Conservation (phyloP, 73 alveolate genomes). For the Blepharisma stoltei region DNA sequence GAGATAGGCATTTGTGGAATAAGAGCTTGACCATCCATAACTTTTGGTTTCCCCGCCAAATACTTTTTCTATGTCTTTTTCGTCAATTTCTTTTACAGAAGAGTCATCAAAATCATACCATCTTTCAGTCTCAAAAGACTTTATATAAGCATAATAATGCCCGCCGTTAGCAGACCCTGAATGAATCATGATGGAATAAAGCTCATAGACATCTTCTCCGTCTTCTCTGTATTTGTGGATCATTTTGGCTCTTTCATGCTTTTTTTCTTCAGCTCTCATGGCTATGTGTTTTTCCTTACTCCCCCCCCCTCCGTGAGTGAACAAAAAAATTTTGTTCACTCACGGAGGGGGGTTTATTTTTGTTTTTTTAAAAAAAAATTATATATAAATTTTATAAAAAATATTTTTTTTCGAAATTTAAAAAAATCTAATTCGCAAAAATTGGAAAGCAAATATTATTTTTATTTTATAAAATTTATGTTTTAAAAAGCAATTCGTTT, state of each 20-base stretch:
- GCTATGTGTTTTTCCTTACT: background rate
- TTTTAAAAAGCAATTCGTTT: background rate
- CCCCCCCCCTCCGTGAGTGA: no score
- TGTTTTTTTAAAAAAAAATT: no score
- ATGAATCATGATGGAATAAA: slow-evolving; percentile 81
- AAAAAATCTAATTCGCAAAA: no score
- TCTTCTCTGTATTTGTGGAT: slow-evolving; percentile 32
- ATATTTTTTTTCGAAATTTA: no score
- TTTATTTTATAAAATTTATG: background rate
- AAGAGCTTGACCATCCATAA: background rate
- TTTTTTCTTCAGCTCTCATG: background rate
- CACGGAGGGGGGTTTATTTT: background rate
- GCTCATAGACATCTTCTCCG: slow-evolving; percentile 88
- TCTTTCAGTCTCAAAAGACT: slow-evolving; percentile 68
- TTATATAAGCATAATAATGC: slow-evolving; percentile 90
- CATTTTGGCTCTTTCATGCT: background rate
- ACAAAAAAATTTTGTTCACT: no score
- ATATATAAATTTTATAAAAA: no score
- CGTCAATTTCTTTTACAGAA: slow-evolving; percentile 60
- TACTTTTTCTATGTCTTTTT: slow-evolving; percentile 53
- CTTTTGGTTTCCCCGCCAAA: slow-evolving; percentile 62
- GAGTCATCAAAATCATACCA: slow-evolving; percentile 90
- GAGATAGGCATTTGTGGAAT: slow-evolving; percentile 29
- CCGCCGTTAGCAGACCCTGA: slow-evolving; percentile 96
- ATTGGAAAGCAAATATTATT: slow-evolving; percentile 3